Conservation (phyloP, 805 yeast genomes). For the Helenozyma baotianmanensis region DNA sequence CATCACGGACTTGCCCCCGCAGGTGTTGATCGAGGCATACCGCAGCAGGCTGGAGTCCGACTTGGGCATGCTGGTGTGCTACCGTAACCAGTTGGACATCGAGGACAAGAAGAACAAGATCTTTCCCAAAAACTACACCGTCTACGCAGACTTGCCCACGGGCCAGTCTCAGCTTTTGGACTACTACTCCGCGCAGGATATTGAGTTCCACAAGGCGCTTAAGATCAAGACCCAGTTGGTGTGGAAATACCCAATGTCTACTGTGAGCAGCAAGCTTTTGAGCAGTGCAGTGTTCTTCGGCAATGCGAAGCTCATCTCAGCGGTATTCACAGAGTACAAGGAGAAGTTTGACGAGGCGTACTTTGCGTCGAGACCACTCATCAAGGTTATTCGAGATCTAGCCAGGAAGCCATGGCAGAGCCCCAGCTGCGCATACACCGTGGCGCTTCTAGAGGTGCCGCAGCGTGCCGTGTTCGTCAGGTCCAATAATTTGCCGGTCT, state of each 20-base stretch:
- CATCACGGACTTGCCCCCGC: slow-evolving; percentile 88
- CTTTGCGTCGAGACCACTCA: slow-evolving; percentile 46
- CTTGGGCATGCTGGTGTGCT: slow-evolving; percentile 71
- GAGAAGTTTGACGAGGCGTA: slow-evolving; percentile 33
- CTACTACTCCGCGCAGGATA: slow-evolving; percentile 61
- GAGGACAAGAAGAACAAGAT: slow-evolving; percentile 65
- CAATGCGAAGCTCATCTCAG: slow-evolving; percentile 42
- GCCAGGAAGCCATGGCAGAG: slow-evolving; percentile 94
- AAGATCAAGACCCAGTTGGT: slow-evolving; percentile 79
- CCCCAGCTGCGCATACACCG: slow-evolving; percentile 48
- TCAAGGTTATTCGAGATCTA: slow-evolving; percentile 74
- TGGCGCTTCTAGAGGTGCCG: slow-evolving; percentile 71
- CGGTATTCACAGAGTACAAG: slow-evolving; percentile 41
- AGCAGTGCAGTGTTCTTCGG: slow-evolving; percentile 62
- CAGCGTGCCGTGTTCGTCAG: slow-evolving; percentile 67
- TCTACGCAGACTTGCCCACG: slow-evolving; percentile 48
- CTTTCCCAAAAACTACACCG: slow-evolving; percentile 62
- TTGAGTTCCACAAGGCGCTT: slow-evolving; percentile 66
- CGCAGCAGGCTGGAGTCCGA: slow-evolving; percentile 65
- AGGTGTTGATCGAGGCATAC: slow-evolving; percentile 77
- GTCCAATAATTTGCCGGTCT: slow-evolving; percentile 72
- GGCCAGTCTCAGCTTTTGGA: slow-evolving; percentile 59
- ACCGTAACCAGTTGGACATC: slow-evolving; percentile 67
- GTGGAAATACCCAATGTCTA: slow-evolving; percentile 81
- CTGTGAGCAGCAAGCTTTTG: slow-evolving; percentile 70